Base-by-base conservation (phyloP, 805 yeast genomes). In the Saturnispora sanitii region DNA sequence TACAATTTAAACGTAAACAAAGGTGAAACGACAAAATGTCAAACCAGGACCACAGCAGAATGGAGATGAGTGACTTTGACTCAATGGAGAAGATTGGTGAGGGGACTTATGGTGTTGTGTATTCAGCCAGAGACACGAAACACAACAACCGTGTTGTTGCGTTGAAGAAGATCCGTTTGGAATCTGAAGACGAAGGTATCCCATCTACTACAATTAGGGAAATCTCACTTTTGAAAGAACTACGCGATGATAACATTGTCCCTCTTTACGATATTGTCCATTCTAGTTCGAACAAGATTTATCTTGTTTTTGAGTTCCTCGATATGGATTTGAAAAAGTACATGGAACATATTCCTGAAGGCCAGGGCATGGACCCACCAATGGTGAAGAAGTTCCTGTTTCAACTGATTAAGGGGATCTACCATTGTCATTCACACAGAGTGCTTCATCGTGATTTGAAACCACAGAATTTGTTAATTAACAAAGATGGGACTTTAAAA, bases 181-280 rank as follows among this genome's bases (percentile, higher is more conserved):
- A 92, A 59, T 85, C 94, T 17, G 98, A 92, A 61, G 95, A 86
- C 60, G 98, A 92, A 60, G 98, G 98, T 16, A 96, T 94, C 18
- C 98, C 98, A 2, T 87, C 96, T 2, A 92, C 98, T 0, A 97
- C 98, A 5, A 92, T 92, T 44, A 73, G 98, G 53, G 98, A 92
- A 58, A 92, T 92, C 51, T 90, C 97, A 2, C 70, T 92, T 35
- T 72, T 92, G 62, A 90, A 92, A 60, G 98, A 92, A 59, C 72
- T 92, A 71, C 76, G 85, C 49, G 95, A 92, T 63, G 94, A 86
- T 46, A 87, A 90, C 61, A 88, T 90, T 39, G 96, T 92, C 19
- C 70, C 94, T 35, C 70, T 92, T 33, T 85, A 80, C 60, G 96
- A 92, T 61, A 92, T 92, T 49, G 94, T 92, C 46, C 98, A 92